phyloP scores from a whole-genome alignment of 352 stramenopile genomes.

The Phytophthora ramorum region DNA sequence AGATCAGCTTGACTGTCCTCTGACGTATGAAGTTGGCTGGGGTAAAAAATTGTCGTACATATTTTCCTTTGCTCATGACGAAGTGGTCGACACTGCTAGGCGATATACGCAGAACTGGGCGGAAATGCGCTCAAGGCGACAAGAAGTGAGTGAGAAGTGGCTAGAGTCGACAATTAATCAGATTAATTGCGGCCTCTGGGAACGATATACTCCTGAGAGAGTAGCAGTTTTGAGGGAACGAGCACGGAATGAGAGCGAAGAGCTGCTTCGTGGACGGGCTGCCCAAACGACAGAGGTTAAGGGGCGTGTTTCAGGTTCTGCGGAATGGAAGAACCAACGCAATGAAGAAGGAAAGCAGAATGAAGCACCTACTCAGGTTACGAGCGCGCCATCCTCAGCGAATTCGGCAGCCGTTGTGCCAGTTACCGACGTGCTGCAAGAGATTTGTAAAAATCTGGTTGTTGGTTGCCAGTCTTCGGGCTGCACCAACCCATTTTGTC shows the following conservation, averaged over 20 bases:
- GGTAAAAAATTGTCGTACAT: conserved; percentile 95
- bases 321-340: conserved; percentile 78
- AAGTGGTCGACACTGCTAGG: conserved; percentile 92
- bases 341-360: conserved; percentile 65
- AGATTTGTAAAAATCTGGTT: conserved; percentile 56
- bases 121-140: conserved; percentile 63
- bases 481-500: conserved; percentile 60
- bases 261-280: conserved; percentile 46
- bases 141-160: conserved; percentile 75
- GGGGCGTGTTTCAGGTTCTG: conserved; percentile 79
- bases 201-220: conserved; percentile 38
- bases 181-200: conserved; percentile 56
- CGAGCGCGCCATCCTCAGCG: neutral
- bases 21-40: conserved; percentile 96
- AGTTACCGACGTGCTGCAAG: conserved; percentile 44
- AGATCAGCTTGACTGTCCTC: conserved; percentile 91
- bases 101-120: conserved; percentile 80
- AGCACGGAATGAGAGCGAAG: conserved; percentile 47
- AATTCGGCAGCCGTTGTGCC: conserved; percentile 5
- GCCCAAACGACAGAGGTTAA: conserved; percentile 59
- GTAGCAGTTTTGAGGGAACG: conserved; percentile 46
- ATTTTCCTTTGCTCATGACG: conserved; percentile 87
- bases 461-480: conserved; percentile 42
- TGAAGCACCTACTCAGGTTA: neutral
- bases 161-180: conserved; percentile 54